phyloP scores from a whole-genome alignment of 441 rosid genomes.

The Flueggea neowawraea region DNA sequence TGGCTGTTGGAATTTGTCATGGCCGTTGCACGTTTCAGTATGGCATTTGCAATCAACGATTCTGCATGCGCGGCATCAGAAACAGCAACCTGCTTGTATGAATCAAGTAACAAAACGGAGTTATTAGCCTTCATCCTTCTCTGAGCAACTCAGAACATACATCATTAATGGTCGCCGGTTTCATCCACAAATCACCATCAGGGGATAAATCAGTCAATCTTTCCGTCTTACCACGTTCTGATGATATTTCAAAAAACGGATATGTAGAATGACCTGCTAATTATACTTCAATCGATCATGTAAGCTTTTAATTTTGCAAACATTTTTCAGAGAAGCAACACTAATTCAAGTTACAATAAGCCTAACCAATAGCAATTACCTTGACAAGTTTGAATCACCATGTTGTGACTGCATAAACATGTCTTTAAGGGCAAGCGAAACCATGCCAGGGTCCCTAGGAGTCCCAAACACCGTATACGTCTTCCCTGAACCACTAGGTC shows the following conservation, averaged over 20 bases:
- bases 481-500: constrained; percentile 94
- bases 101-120: constrained; percentile 12
- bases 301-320: too few species aligned
- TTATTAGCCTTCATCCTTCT: constrained; percentile 11
- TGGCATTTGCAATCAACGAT: constrained; percentile 63
- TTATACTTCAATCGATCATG: too few species aligned
- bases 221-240: constrained; percentile 82
- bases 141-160: neutral
- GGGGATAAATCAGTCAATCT: constrained; percentile 63
- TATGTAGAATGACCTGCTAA: constrained; percentile 54
- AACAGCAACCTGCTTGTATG: constrained; percentile 44
- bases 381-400: constrained; percentile 18
- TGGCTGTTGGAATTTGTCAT: constrained; percentile 80
- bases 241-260: constrained; percentile 87
- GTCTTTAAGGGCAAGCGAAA: constrained; percentile 56
- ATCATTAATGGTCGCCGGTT: constrained; percentile 45
- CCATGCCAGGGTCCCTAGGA: constrained; percentile 75
- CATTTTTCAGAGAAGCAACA: neutral
- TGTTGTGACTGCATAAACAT: constrained; percentile 39
- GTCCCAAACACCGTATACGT: constrained; percentile 87
- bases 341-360: neutral
- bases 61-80: constrained; percentile 59
- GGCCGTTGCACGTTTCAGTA: constrained; percentile 84
- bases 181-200: constrained; percentile 64
- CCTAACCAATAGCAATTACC: constrained; percentile 28